Evolutionary conservation across 495 filamentous ascomycete species (phyloP), one percentile per base, ranked within the genome.

Genomic region (Penicillium steckii): DNA sequence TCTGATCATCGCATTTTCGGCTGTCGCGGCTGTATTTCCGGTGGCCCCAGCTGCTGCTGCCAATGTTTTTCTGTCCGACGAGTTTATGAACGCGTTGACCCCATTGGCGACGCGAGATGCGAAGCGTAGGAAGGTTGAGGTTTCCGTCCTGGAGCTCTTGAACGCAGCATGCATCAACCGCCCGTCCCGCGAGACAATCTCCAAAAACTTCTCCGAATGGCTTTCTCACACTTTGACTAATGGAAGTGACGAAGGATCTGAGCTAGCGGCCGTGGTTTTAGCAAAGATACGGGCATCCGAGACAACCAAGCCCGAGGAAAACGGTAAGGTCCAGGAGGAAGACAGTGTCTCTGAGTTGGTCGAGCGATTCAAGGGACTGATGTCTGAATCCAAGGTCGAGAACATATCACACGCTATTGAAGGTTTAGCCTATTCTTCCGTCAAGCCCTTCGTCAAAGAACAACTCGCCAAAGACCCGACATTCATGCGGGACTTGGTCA

Each of bases 401-500:
- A 74, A 74, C 35, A 72, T 75, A 37, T 75, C 88, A 38, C 80
- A 84, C 59, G 85, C 90, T 3, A 82, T 98, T 25, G 94, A 98
- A 65, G 95, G 92, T n/a, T 74, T 98, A 49, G 94, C 93, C 19
- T 97, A 93, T 66, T 83, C 89, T 4, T 94, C 91, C 4, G 76
- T 96, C 17, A 87, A 89, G 59, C 83, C 92, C 7, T 82, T 77
- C 32, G 81, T 95, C 47, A 96, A 94, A 62, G 89, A 97, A 59
- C 76, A 84, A 33, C 74, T 98, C 2, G 80, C 83, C 18, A 74
- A 74, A 17, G 86, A 96, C 56, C 66, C 72, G 10, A 52, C 64
- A 8, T 87, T 96, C 43, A 64, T 97, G 30, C 79, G 77, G 35
- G 77, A 74, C 18, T 71, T 97, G 2, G 75, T 95, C 25, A 74